Percentiles rank a stretch among this genome's conserved stretches.
Evolutionary conservation across 2,329 filamentous ascomycete genomes (phyloP).

Genomic region (Ophiosphaerella herpotricha): DNA sequence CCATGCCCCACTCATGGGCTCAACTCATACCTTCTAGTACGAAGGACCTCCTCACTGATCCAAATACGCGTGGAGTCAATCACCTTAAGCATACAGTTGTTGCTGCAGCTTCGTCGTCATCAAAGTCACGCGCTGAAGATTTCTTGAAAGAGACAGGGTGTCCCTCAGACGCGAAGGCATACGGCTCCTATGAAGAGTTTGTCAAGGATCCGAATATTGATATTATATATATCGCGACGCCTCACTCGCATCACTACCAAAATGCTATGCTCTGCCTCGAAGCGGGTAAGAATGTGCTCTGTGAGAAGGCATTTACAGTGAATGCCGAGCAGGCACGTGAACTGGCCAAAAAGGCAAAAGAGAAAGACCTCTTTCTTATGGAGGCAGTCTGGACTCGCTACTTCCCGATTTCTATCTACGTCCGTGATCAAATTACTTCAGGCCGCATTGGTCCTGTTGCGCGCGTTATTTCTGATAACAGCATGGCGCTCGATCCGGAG

Average conservation of each 20-base stretch:
- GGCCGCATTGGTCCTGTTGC: conserved; percentile 61
- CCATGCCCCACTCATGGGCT: conserved; percentile 13
- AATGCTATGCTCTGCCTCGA: conserved; percentile 84
- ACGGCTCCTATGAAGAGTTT: conserved; percentile 81
- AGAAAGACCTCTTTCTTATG: conserved; percentile 62
- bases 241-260: conserved; percentile 92
- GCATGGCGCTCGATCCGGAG: conserved; percentile 64
- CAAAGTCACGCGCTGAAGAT: conserved; percentile 67
- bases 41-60: conserved; percentile 78
- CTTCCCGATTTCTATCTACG: conserved; percentile 80
- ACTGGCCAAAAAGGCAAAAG: conserved; percentile 71
- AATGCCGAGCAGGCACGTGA: conserved; percentile 76
- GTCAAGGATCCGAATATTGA: conserved; percentile 79
- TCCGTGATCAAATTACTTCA: conserved; percentile 67
- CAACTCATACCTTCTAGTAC: conserved; percentile 41
- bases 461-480: conserved; percentile 63
- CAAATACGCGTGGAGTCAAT: conserved; percentile 67
- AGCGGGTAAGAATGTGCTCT: conserved; percentile 85
- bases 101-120: conserved; percentile 80
- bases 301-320: conserved; percentile 88
- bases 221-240: conserved; percentile 87
- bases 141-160: conserved; percentile 75
- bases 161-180: conserved; percentile 70
- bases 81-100: conserved; percentile 78
- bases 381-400: conserved; percentile 84